Percentiles rank a stretch among this genome's conserved stretches.
Conservation (phyloP, 495 filamentous ascomycete species). For the Geoglossum glabrum region DNA sequence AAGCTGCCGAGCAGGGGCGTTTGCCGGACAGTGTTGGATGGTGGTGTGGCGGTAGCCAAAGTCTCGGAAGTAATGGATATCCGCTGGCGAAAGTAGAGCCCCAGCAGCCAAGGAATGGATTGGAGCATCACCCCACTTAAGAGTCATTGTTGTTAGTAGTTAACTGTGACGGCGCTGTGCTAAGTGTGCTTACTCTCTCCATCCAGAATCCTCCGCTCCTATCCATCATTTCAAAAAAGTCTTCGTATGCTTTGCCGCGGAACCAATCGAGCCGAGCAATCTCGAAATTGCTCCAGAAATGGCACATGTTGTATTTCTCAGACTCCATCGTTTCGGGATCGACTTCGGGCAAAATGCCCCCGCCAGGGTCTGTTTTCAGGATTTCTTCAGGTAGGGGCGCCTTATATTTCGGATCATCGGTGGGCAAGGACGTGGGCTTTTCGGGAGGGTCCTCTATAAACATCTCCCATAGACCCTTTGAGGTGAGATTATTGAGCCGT, state of each 20-base stretch:
- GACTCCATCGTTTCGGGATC: conserved; percentile 92
- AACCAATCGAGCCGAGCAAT: conserved; percentile 92
- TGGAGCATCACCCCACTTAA: conserved; percentile 92
- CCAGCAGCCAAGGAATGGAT: conserved; percentile 96
- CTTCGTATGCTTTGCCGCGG: conserved; percentile 87
- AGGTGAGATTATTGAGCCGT: conserved; percentile 73
- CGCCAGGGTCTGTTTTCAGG: conserved; percentile 51
- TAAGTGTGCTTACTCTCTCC: conserved; percentile 53
- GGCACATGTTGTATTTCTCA: conserved; percentile 99
- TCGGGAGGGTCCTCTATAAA: conserved; percentile 55
- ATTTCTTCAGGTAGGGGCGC: conserved; percentile 70
- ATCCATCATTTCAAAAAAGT: conserved; percentile 99
- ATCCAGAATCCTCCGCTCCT: conserved; percentile 96
- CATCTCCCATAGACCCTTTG: conserved; percentile 96
- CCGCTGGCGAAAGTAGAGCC: conserved; percentile 54
- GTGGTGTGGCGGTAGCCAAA: conserved; percentile 97
- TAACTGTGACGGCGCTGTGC: conserved; percentile 4
- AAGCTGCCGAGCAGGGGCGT: conserved; percentile 79
- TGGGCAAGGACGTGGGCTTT: conserved; percentile 25
- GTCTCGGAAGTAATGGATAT: conserved; percentile 98
- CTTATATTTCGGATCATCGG: conserved; percentile 45
- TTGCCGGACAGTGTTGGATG: conserved; percentile 95
- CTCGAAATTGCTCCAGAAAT: conserved; percentile 99
- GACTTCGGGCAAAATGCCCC: conserved; percentile 52
- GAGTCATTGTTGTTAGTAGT: not conserved